Evolutionary conservation across 2,329 filamentous ascomycete species (phyloP).

Genomic region (Ophiostoma novo-ulmi): DNA sequence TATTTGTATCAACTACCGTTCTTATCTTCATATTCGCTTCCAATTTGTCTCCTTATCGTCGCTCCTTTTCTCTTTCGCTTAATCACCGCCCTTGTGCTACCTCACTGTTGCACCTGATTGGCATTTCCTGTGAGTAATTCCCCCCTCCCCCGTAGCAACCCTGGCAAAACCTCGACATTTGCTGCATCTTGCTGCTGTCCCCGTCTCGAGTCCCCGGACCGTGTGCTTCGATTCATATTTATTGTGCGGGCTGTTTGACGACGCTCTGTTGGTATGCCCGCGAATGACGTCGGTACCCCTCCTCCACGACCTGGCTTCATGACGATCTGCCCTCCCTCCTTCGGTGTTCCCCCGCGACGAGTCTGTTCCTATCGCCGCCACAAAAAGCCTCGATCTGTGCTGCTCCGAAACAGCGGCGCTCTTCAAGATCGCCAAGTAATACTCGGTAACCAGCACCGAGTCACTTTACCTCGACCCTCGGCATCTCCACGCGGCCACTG

Average conservation of each 20-base stretch:
- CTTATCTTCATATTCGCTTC: conserved; percentile 14
- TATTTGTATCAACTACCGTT: conserved; percentile 17
- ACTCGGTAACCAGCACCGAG: not conserved
- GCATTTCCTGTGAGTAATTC: conserved; percentile 21
- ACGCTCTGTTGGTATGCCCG: not conserved
- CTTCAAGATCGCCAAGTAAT: not conserved
- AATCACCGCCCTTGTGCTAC: conserved; percentile 10
- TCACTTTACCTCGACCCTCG: not conserved
- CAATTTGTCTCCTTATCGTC: conserved; percentile 16
- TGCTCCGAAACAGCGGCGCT: not conserved
- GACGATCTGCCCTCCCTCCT: not conserved
- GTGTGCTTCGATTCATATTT: not conserved
- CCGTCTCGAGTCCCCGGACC: not conserved
- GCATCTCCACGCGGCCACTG: not conserved
- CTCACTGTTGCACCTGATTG: conserved; percentile 16
- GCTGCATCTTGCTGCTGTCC: not conserved
- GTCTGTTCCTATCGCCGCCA: not conserved
- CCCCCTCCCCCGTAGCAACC: conserved; percentile 10
- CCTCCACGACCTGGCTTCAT: not conserved
- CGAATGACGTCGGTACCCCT: conserved; percentile 11
- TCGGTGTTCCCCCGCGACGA: not conserved
- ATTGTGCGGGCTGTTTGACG: not conserved
- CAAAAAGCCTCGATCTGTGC: not conserved
- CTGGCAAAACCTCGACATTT: conserved; percentile 10
- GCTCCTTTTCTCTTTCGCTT: conserved; percentile 3